A percentile compares a stretch with the other conserved stretches of the same genome.
Evolutionary conservation across 2,329 filamentous ascomycete genomes (phyloP).

Genomic region (Ceratocystis albifundus): DNA sequence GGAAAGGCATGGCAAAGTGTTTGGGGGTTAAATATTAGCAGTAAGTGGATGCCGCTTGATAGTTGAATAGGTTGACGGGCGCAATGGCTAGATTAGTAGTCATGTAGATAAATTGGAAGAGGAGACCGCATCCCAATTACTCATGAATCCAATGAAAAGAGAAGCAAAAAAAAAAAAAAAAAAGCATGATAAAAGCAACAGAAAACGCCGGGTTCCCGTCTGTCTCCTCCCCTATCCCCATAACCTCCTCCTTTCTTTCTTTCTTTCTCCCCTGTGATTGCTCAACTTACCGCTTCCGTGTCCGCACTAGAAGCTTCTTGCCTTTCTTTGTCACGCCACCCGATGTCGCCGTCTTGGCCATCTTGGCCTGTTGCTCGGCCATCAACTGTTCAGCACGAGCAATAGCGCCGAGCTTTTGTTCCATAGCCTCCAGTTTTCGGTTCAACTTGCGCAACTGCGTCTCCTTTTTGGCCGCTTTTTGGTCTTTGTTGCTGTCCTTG

Average conservation of each 20-base stretch:
- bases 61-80: neutral
- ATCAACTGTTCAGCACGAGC: constrained; percentile 46
- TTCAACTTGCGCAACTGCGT: constrained; percentile 36
- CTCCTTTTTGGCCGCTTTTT: constrained; percentile 25
- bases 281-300: constrained; percentile 44
- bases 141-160: neutral
- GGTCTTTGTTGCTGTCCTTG: constrained; percentile 27
- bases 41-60: neutral
- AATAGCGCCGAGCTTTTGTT: constrained; percentile 44
- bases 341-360: constrained; percentile 53
- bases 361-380: constrained; percentile 48
- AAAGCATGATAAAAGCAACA: constrained; percentile 14
- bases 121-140: neutral
- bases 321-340: constrained; percentile 49
- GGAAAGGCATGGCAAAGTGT: constrained; percentile 42
- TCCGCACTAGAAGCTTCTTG: constrained; percentile 50
- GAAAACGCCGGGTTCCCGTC: constrained; percentile 18
- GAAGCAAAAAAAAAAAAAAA: constrained; percentile 7
- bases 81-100: too few species aligned
- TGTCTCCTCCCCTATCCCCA: neutral
- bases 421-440: constrained; percentile 39
- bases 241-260: neutral
- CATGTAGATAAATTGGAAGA: too few species aligned
- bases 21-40: constrained; percentile 29
- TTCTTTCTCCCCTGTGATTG: constrained; percentile 16